Base-by-base conservation (phyloP, 129 eudicot species). In the Flaveria sonorensis region DNA sequence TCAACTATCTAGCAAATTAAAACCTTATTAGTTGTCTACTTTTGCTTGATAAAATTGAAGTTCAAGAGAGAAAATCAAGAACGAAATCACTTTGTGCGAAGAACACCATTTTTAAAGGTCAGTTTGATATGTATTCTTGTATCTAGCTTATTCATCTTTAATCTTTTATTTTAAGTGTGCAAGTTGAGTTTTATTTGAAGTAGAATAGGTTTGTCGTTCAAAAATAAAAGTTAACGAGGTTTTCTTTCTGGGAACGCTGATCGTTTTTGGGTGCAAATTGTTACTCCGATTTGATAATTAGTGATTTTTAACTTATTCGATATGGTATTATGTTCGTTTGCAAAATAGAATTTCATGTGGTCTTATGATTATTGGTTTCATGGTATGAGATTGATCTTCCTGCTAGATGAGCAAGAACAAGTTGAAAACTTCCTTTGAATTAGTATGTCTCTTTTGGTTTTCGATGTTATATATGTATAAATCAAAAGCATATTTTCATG, bases 1-100 rank as follows among this genome's bases (percentile, higher is more conserved):
- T 83, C 89, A 73, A 82, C 83, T 87, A 85, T 89, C 88, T 51
- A 85, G 83, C 79, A 73, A 69, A 85, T 61, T 21, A 16, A 65
- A 24, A 52, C 79, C 59, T n/a, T n/a, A n/a, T n/a, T n/a, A n/a
- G n/a, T n/a, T n/a, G n/a, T n/a, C n/a, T n/a, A n/a, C n/a, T n/a
- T n/a, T n/a, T n/a, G n/a, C n/a, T n/a, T n/a, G n/a, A n/a, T n/a
- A n/a, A n/a, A n/a, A n/a, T n/a, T n/a, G n/a, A n/a, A 52, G 60
- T 57, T 70, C 77, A 53, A 52, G 63, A 70, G 67, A 30, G n/a
- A 6, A 21, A 18, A 72, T 52, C 48, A 51, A 51, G 73, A 80
- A 23, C n/a, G 75, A 7, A 30, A 56, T 68, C 68, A 32, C 36
- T 57, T 15, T 55, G 24, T 56, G 60, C 26, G 46, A 60, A 74